These are phyloP conservation scores for Madurella fahalii DNA, from an alignment of 2,329 filamentous ascomycete genomes.

Conservation along the genomic window DNA sequence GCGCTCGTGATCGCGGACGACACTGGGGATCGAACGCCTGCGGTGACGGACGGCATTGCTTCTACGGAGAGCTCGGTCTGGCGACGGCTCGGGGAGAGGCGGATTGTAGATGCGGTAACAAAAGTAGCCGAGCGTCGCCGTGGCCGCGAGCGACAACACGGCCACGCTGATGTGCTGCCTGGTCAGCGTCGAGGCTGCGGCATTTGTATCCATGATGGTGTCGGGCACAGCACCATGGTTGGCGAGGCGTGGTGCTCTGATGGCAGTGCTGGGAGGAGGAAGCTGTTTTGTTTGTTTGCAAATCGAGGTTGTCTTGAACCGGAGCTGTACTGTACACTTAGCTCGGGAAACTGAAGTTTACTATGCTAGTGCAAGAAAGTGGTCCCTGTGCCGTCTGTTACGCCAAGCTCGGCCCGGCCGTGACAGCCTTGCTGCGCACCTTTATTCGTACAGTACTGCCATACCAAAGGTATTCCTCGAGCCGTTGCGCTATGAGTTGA, in stretches of 20 bases:
- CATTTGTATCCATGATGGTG: conserved; percentile 29
- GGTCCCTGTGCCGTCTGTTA: no score
- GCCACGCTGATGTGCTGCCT: conserved; percentile 54
- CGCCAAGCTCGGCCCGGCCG: no score
- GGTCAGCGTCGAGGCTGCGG: conserved; percentile 50
- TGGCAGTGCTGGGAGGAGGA: background rate
- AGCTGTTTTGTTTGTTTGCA: background rate
- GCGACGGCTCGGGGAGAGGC: conserved; percentile 21
- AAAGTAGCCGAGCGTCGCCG: conserved; percentile 55
- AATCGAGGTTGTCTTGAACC: background rate
- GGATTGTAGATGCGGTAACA: conserved; percentile 42
- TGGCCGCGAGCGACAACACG: conserved; percentile 51
- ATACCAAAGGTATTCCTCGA: no score
- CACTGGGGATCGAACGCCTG: conserved; percentile 20
- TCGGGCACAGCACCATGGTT: conserved; percentile 19
- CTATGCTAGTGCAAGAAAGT: no score
- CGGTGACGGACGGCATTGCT: conserved; percentile 63
- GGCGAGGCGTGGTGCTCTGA: background rate
- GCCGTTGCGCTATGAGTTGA: no score
- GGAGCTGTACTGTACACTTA: no score
- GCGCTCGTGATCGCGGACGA: conserved; percentile 22
- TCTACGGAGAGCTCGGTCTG: conserved; percentile 50
- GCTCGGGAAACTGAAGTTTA: no score
- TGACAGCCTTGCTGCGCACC: no score
- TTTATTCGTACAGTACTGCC: no score